Evolutionary conservation across 192 early-diverging fungal species (phyloP).

Genomic region (Entrophospora sp.): DNA sequence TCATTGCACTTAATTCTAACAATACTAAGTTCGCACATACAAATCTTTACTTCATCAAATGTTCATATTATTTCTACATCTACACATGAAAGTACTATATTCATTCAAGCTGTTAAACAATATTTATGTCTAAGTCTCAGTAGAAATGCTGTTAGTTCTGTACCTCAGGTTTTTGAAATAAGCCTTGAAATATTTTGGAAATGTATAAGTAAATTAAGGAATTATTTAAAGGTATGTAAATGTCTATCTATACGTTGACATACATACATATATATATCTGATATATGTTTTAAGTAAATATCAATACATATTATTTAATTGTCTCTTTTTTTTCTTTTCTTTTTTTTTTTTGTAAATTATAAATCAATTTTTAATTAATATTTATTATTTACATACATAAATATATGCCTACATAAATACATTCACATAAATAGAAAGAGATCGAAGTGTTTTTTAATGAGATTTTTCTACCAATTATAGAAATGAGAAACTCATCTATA

Average conservation of each 20-base stretch:
- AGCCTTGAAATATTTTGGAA: constrained; percentile 80
- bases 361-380: no score
- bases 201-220: constrained; percentile 56
- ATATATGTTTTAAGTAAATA: no score
- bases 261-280: not conserved
- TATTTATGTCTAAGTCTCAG: constrained; percentile 75
- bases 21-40: constrained; percentile 63
- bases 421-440: constrained; percentile 75
- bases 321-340: constrained; percentile 6
- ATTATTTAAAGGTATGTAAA: constrained; percentile 54
- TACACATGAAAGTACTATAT: constrained; percentile 44
- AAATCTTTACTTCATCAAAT: constrained; percentile 59
- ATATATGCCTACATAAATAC: no score
- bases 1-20: constrained; percentile 73
- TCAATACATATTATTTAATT: not conserved
- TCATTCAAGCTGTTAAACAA: constrained; percentile 81
- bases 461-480: constrained; percentile 81
- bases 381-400: no score
- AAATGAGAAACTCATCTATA: constrained; percentile 56
- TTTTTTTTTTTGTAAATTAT: not conserved
- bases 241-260: not conserved
- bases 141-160: constrained; percentile 69
- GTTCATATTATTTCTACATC: constrained; percentile 29
- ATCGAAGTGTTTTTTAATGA: constrained; percentile 84
- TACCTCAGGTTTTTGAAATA: constrained; percentile 73